Evolutionary conservation across 768 basidiomycete genomes (phyloP).

Genomic region (Kwoniella bestiolae): DNA sequence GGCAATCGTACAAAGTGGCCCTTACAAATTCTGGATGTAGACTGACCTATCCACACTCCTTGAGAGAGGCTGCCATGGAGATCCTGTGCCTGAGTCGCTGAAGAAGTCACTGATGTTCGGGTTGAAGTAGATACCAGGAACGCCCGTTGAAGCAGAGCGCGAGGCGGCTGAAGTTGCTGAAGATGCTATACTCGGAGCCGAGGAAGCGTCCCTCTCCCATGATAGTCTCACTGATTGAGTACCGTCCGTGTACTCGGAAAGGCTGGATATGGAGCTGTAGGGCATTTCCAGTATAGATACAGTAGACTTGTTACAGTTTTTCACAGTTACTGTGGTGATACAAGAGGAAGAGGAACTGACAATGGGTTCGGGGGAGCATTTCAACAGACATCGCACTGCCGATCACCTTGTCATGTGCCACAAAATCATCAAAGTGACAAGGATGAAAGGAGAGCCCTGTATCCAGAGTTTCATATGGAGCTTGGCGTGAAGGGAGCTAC

Average conservation of each 20-base stretch:
- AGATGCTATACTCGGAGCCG: neutral
- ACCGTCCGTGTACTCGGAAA: neutral
- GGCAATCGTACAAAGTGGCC: too few relatives aligned
- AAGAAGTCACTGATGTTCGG: neutral
- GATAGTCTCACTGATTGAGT: neutral
- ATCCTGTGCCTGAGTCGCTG: neutral
- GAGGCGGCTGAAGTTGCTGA: neutral
- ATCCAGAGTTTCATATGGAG: neutral
- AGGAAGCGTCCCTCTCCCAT: neutral
- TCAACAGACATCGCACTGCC: too few relatives aligned
- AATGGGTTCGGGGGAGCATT: neutral
- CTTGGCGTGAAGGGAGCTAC: neutral
- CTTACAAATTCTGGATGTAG: too few relatives aligned
- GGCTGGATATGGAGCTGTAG: neutral
- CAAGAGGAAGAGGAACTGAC: neutral
- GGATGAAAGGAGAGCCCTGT: neutral
- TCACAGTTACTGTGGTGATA: neutral
- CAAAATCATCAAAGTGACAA: neutral
- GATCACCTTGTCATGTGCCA: neutral
- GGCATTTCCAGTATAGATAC: neutral
- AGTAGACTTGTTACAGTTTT: neutral
- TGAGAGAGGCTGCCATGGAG: neutral
- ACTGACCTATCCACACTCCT: neutral
- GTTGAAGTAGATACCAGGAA: neutral
- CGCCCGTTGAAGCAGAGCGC: neutral